Percentiles rank a stretch among this genome's conserved stretches.
Evolutionary conservation across 2,329 filamentous ascomycete genomes (phyloP).

Genomic region (Aureobasidium sp.): DNA sequence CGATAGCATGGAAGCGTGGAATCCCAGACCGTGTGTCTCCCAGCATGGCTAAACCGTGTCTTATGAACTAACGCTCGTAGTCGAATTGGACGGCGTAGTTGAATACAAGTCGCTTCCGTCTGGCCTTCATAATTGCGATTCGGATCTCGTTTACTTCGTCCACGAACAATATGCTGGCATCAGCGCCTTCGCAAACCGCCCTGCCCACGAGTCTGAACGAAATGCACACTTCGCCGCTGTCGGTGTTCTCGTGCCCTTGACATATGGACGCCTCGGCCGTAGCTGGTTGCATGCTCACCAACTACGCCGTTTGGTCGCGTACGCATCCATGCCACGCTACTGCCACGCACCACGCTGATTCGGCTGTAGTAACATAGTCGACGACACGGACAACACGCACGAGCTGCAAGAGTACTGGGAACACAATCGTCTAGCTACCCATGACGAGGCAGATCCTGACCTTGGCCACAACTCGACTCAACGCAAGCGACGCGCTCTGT

Average conservation of each 20-base stretch:
- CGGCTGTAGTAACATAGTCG: slow-evolving; percentile 45
- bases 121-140: slow-evolving; percentile 76
- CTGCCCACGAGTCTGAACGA: slow-evolving; percentile 67
- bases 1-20: slow-evolving; percentile 78
- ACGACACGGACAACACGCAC: slow-evolving; percentile 53
- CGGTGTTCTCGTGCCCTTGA: slow-evolving; percentile 77
- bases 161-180: slow-evolving; percentile 77
- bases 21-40: slow-evolving; percentile 50
- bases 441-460: slow-evolving; percentile 42
- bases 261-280: slow-evolving; percentile 74
- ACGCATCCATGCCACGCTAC: slow-evolving; percentile 17
- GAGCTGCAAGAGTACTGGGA: slow-evolving; percentile 77
- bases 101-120: slow-evolving; percentile 97
- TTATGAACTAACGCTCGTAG: slow-evolving; percentile 22
- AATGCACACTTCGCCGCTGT: slow-evolving; percentile 92
- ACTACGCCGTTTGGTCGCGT: slow-evolving; percentile 67
- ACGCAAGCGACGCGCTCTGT: slow-evolving; percentile 44
- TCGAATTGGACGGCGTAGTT: slow-evolving; percentile 69
- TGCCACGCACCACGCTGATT: background rate
- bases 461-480: slow-evolving; percentile 44
- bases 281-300: slow-evolving; percentile 79
- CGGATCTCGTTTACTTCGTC: slow-evolving; percentile 88
- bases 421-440: slow-evolving; percentile 33
- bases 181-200: slow-evolving; percentile 81
- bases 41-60: background rate